Evolutionary conservation across 2,329 filamentous ascomycete species (phyloP).

Genomic region (Sporothrix dimorphospora): DNA sequence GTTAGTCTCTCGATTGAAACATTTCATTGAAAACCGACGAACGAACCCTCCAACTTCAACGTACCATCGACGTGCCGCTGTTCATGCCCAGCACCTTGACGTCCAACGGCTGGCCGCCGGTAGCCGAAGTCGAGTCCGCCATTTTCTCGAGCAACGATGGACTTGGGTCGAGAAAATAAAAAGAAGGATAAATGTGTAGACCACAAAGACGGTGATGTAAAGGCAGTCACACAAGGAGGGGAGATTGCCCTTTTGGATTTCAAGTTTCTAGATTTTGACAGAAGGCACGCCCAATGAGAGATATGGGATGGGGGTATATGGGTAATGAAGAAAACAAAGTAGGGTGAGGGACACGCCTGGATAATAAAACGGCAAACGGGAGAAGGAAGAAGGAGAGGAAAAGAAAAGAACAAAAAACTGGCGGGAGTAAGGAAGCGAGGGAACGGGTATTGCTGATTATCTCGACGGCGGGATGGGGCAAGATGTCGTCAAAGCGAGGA

Average conservation of each 20-base stretch:
- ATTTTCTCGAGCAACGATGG: neutral
- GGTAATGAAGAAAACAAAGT: neutral
- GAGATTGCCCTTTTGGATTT: neutral
- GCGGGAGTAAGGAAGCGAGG: neutral
- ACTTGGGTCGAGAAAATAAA: neutral
- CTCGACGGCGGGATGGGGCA: neutral
- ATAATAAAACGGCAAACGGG: neutral
- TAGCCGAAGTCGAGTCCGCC: slow-evolving; percentile 3
- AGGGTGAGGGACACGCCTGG: neutral
- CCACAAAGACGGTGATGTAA: neutral
- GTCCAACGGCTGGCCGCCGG: slow-evolving; percentile 45
- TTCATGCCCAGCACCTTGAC: slow-evolving; percentile 59
- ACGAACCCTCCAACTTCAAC: too few relatives aligned
- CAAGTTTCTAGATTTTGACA: neutral
- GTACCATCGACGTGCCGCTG: slow-evolving; percentile 54
- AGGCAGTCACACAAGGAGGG: neutral
- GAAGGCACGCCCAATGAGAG: too few relatives aligned
- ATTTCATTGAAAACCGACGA: too few relatives aligned
- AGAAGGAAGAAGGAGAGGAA: neutral
- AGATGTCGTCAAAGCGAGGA: slow-evolving; percentile 5
- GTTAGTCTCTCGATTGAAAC: neutral
- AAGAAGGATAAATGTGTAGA: neutral
- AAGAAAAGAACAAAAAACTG: neutral
- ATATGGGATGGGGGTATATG: too few relatives aligned
- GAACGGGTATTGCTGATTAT: slow-evolving; percentile 1